Evolutionary conservation across 345 rosid species (phyloP), one percentile per base, ranked within the genome.

Genomic region (Gossypium rotundifolium): DNA sequence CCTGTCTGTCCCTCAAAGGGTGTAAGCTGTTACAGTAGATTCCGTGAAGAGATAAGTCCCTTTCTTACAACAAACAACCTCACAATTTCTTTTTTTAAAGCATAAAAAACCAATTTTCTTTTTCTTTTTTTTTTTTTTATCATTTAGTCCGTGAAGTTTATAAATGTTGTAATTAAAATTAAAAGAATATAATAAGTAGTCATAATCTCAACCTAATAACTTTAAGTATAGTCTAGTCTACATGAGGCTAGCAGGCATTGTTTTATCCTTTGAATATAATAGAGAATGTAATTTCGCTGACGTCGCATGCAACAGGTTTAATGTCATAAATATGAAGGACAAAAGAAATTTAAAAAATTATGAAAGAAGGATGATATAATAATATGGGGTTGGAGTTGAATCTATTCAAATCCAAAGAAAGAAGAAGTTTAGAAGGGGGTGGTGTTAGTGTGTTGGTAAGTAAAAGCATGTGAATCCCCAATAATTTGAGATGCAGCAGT

Each of bases 401-500:
- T 45, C 7, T 13, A 51, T 51, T 51, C 12, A 48, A 48, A 51
- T 13, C n/a, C 17, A 51, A 4, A 16, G 17, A 22, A 57, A 20
- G 22, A 57, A 3, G 61, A 11, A 10, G 11, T 45, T 10, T 45
- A 2, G 48, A 11, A 11, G 48, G 48, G 48, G 48, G 48, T 8
- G 12, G 48, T 45, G 48, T 45, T 57, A 17, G 9, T 17, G 61
- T 22, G 29, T 38, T 45, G 59, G 53, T 38, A 63, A 75, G 76
- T 73, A 69, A 2, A 14, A 75, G 87, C 93, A 84, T 83, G 93
- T 89, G 93, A 89, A 84, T 79, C 83, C 82, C 76, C 93, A 87
- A 87, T 87, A 87, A 89, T 82, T 84, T 82, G 71, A 81, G 88
- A 84, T 86, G 86, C 88, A 86, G 42, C 72, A 65, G 83, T 82